Base-by-base conservation (phyloP, 441 rosid species). In the Manihot esculenta region DNA sequence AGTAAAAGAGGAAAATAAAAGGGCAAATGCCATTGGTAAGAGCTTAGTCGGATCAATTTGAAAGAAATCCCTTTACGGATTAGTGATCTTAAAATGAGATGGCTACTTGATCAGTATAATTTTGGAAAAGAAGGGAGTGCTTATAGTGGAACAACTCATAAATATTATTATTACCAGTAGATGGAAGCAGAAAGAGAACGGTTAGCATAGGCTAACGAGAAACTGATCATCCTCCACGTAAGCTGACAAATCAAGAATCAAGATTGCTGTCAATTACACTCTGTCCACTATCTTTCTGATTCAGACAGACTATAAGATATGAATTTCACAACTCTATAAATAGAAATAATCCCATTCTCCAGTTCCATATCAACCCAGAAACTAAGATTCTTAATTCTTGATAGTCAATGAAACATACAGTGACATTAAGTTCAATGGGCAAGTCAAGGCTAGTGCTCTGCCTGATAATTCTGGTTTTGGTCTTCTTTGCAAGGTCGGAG, bases 381-480 rank as follows among this genome's bases (percentile, higher is more conserved):
- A 42, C 24, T 7, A 7, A 12, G n/a, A 3, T 48, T 18, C 23
- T 24, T 9, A 18, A 6, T 18, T 51, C 2, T 30, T 18, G 10
- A 18, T 51, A 4, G 35, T 30, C 4, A 30, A 30, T 30, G 35
- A 30, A 30, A 30, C 35, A 4, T 30, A 4, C 13, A 53, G 23
- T 23, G 21, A n/a, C 57, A 53, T 53, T 12, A 35, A 35, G 69
- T 47, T 17, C 41, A 61, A 82, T 84, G 85, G 73, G 73, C 45
- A 77, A 64, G 33, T 66, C 72, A 66, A 75, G 68, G 26, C 23
- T 72, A 30, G 35, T 30, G 10, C 9, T 64, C 2, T 73, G 76
- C 61, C 41, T 82, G 55, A 35, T 72, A 42, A 45, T 77, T 62
- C 10, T 61, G 18, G 0, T 44, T 11, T 73, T 79, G 64, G 24